Base-by-base conservation (phyloP, 1,139 yeast genomes). In the Protomyces gravidus region DNA sequence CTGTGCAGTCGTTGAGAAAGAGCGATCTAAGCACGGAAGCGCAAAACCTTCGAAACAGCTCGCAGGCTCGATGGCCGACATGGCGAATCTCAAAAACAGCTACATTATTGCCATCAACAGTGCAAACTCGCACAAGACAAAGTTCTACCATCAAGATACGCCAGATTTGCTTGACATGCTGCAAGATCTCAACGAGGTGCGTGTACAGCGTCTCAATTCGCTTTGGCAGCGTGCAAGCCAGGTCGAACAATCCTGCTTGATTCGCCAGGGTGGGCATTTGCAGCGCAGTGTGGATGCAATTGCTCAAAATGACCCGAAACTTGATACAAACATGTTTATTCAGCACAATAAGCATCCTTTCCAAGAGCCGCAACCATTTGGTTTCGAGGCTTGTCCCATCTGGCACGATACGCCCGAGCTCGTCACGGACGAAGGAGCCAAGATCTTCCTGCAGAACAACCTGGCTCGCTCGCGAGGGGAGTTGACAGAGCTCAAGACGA, bases 381-480 rank as follows among this genome's bases (percentile, higher is more conserved):
- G 81, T 65, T 94, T 85, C 68, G 80, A 88, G 65, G 97, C 97
- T 0, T 84, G 95, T 45, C 84, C 90, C 33, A 86, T 94, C 53
- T 94, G 98, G 98, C 97, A 90, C 72, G 98, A 92, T 68, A 58
- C 62, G 7, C 96, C 89, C 65, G 76, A 81, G 50, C 82, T 92
- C 74, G 76, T 84, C 15, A 79, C 81, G 1, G 74, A 76, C 33
- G 84, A 81, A 45, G 79, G 80, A 1, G 92, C 89, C 66, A 76
- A 89, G 65, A 78, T 83, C 17, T 81, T 79, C 55, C 76, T 92
- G 68, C 84, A 86, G 68, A 79, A 80, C 62, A 75, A 77, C 60
- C 76, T 92, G 63, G 80, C 80, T 55, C 70, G 74, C 50, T 76
- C 85, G 4, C 75, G 80, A 51, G 67, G 74, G 6, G 76, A 74